Base-by-base conservation (phyloP, 2,329 filamentous ascomycete genomes). In the Pyrenophora seminiperda region DNA sequence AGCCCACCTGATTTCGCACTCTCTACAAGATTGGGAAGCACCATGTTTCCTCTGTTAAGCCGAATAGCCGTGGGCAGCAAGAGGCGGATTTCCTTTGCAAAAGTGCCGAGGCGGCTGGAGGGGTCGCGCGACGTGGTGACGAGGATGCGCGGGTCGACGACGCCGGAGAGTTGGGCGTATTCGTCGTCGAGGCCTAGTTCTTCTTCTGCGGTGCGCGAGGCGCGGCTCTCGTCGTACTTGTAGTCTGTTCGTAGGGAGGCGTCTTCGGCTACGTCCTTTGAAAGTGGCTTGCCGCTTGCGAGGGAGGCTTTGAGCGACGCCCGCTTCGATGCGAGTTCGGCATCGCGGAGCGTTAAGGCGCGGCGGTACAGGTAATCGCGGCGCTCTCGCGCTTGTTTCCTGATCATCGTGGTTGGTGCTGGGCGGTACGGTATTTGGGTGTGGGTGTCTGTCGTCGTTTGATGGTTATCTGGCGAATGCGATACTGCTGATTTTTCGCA, bases 271-370 rank as follows among this genome's bases (percentile, higher is more conserved):
- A 97, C 89, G 29, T 83, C 80, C 18, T 89, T 84, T 61, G 93
- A 89, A 39, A 96, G 77, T 7, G 91, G 89, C 70, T 94, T 96
- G 58, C 94, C 94, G 7, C 89, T 90, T 17, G 94, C 93, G 41
- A 97, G 81, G 7, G 92, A 91, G 27, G 87, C 85, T 71, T 92
- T 89, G 46, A 99, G 78, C 71, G 95, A 90, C 31, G 92, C 88
- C 65, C 93, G 82, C 74, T 96, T 96, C 72, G 96, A 90, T 49
- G 89, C 89, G 59, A 95, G 95, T 68, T 96, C 93, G 54, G 93
- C 93, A 77, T 97, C 91, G 41, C 66, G 62, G n/a, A 72, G 62
- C 17, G 91, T 87, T 50, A 97, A 81, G 30, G 94, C 93, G 67
- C 90, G 87, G 53, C 93, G 86, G 74, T 68, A 69, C 65, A 99